Base-by-base conservation (phyloP, 1,284 basidiomycete genomes). In the Flammula alnicola region DNA sequence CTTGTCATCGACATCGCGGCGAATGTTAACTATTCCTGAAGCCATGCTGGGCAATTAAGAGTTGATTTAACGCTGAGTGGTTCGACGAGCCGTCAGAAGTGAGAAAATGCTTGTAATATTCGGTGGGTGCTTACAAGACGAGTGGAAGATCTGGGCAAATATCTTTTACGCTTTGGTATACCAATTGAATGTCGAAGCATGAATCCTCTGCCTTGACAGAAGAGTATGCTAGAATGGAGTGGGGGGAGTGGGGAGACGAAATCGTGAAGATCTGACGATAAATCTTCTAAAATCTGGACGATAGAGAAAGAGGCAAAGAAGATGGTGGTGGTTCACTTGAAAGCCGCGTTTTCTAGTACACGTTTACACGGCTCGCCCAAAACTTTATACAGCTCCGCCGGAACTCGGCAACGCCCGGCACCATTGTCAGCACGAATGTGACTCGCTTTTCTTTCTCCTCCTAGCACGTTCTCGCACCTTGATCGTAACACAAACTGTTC, bases 1-100 rank as follows among this genome's bases (percentile, higher is more conserved):
- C 73, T 91, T 91, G 78, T 92, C 88, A 73, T 98, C 93, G 77
- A 98, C 95, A 78, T 98, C 95, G 67, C 96, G 93, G 76, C 96
- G 92, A 72, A 99, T 93, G 80, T 99, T 99, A 56, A 99, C 93
- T 67, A 91, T 74, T 72, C 79, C 83, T 69, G 84, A 84, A 78
- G 92, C 88, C 93, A 96, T 96, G 67, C 72, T 95, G 86, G 79
- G 78, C 74, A 68, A 52, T 56, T 64, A 60, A 69, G 31, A 42
- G 40, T 47, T 40, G 41, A 46, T 74, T 81, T 73, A 89, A 62
- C 81, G 84, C 86, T 90, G 31, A 14, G 42, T 35, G 19, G 33
- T 30, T 10, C 31, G 40, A n/a, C 7, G 9, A n/a, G 17, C 9
- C 17, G 23, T 32, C 29, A 41, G 20, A n/a, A 10, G 16, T 14